A percentile compares a stretch with the other conserved stretches of the same genome.
These are phyloP conservation scores for Meyerozyma athensensis DNA, from an alignment of 1,139 yeast species.

Conservation along the genomic window DNA sequence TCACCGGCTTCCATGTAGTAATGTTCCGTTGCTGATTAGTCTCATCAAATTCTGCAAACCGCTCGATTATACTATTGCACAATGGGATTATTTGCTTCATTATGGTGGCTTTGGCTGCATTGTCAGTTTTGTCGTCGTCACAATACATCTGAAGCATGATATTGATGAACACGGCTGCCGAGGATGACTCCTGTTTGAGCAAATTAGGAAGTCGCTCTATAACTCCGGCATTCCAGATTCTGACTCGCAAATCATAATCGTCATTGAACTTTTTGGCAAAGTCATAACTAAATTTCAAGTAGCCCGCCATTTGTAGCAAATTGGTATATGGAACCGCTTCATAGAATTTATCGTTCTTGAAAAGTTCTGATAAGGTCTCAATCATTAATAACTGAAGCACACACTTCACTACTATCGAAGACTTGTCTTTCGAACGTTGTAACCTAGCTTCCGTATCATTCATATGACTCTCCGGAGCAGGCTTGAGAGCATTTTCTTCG, in stretches of 20 bases:
- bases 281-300: slow-evolving; percentile 65
- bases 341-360: slow-evolving; percentile 67
- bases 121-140: slow-evolving; percentile 50
- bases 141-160: slow-evolving; percentile 77
- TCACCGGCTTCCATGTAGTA: slow-evolving; percentile 86
- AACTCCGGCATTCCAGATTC: slow-evolving; percentile 87
- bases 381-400: slow-evolving; percentile 86
- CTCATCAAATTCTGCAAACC: slow-evolving; percentile 71
- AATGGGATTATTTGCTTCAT: slow-evolving; percentile 60
- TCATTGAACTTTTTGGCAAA: slow-evolving; percentile 87
- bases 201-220: slow-evolving; percentile 91
- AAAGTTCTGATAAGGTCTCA: slow-evolving; percentile 77
- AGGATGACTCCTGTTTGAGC: slow-evolving; percentile 84
- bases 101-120: slow-evolving; percentile 35
- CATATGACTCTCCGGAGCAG: slow-evolving; percentile 8
- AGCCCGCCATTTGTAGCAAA: slow-evolving; percentile 52
- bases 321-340: slow-evolving; percentile 62
- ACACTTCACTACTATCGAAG: slow-evolving; percentile 85
- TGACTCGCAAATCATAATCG: slow-evolving; percentile 77
- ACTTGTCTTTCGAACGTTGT: slow-evolving; percentile 49
- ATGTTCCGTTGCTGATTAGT: slow-evolving; percentile 75
- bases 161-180: slow-evolving; percentile 83
- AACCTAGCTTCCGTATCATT: slow-evolving; percentile 23
- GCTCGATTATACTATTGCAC: slow-evolving; percentile 63
- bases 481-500: slow-evolving; percentile 11